Percentiles rank a stretch among this genome's conserved stretches.
These are phyloP conservation scores for Termitomyces eurrhizus DNA, from an alignment of 768 basidiomycete genomes.

Conservation along the genomic window DNA sequence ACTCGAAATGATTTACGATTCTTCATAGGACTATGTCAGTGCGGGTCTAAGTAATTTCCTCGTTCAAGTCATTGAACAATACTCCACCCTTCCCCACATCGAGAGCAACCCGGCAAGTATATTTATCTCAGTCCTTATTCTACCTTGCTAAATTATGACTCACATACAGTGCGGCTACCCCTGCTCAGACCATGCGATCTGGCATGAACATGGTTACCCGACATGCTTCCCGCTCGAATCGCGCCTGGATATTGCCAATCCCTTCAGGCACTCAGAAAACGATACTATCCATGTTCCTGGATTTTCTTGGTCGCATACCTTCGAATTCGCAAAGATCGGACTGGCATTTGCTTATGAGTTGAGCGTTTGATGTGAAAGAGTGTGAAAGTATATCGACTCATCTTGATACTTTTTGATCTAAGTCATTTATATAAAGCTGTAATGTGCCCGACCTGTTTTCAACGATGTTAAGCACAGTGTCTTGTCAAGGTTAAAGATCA, in stretches of 20 bases:
- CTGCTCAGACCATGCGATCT: constrained; percentile 68
- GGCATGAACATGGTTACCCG: constrained; percentile 61
- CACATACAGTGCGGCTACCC: constrained; percentile 44
- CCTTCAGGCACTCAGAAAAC: constrained; percentile 38
- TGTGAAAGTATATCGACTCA: not conserved
- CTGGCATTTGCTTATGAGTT: constrained; percentile 17
- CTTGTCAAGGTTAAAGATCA: not conserved
- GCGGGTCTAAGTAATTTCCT: constrained; percentile 38
- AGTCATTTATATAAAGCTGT: not conserved
- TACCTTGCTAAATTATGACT: too few species aligned
- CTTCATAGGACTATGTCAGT: constrained; percentile 26
- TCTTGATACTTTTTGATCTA: not conserved
- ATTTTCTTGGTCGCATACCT: constrained; percentile 59
- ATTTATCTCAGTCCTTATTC: constrained; percentile 8
- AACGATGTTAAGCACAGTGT: not conserved
- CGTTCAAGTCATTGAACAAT: constrained; percentile 35
- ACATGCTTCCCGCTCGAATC: constrained; percentile 23
- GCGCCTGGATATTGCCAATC: constrained; percentile 21
- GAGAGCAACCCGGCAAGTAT: constrained; percentile 33
- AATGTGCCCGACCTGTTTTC: too few species aligned
- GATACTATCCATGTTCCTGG: constrained; percentile 33
- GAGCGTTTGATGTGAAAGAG: not conserved
- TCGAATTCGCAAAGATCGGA: constrained; percentile 52
- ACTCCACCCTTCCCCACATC: constrained; percentile 38
- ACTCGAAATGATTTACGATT: too few species aligned